These are phyloP conservation scores for Brachypodium distachyon DNA, from an alignment of 202 grass and related monocot species.

Conservation along the genomic window DNA sequence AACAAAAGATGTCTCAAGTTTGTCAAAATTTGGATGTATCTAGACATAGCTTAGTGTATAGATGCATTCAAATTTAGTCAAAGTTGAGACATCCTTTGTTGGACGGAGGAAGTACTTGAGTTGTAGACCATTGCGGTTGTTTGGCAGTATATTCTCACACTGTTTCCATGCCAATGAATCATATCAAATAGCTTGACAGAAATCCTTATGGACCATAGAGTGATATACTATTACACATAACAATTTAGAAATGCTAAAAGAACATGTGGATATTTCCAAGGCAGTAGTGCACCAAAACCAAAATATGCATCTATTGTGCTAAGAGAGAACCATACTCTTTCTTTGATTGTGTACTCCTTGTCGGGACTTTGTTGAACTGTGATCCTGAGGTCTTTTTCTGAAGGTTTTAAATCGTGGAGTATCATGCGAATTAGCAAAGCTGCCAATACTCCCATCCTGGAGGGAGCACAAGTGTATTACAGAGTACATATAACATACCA, in stretches of 20 bases:
- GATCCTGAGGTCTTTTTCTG: slow-evolving; percentile 38
- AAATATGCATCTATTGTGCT: neutral
- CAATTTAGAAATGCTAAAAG: neutral
- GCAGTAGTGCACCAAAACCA: neutral
- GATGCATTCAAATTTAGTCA: no score
- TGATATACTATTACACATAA: neutral
- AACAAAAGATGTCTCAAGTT: no score
- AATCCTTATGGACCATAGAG: neutral
- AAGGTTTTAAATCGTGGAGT: slow-evolving; percentile 38
- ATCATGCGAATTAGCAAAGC: slow-evolving; percentile 46
- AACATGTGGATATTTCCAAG: neutral
- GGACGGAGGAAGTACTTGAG: no score
- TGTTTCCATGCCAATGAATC: neutral
- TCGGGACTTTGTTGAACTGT: slow-evolving; percentile 28
- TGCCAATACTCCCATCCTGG: slow-evolving; percentile 52
- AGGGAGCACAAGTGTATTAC: neutral
- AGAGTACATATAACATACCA: neutral
- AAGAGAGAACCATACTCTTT: slow-evolving; percentile 46
- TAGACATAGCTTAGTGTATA: no score
- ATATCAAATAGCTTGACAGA: neutral
- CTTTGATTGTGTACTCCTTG: slow-evolving; percentile 39
- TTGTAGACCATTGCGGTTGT: neutral
- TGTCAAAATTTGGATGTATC: no score
- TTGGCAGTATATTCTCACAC: neutral
- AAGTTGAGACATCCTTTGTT: no score